Evolutionary conservation across 2,329 filamentous ascomycete genomes (phyloP), one percentile per base, ranked within the genome.

Genomic region (Coniella lustricola): DNA sequence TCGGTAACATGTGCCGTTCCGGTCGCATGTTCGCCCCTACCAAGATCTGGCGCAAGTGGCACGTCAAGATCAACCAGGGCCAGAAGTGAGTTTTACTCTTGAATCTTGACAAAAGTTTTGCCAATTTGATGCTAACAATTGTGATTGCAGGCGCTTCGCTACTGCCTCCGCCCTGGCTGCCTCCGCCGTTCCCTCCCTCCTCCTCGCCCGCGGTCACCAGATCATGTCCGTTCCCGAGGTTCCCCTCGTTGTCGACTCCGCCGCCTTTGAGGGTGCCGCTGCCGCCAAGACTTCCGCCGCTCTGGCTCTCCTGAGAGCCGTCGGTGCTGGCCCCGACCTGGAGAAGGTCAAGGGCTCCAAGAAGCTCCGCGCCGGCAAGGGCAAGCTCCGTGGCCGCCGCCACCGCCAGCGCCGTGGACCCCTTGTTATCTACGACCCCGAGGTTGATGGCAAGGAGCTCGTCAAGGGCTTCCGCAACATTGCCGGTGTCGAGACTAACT

Each of bases 41-140:
- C 77, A 98, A 98, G 86, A 87, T 95, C 79, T 98, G 93, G 94
- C 84, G 93, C 74, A 96, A 95, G 82, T 98, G 93, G 94, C 93
- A 98, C 82, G 82, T 96, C 81, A 97, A 97, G 90, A 83, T 98
- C 84, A 95, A 95, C 83, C 83, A 94, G 75, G 87, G 87, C 74
- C 93, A 98, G 84, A 95, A 93, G 88, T 90, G 71, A 74, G 82
- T 72, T 20, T 48, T 40, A 18, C 44, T n/a, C n/a, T n/a, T n/a
- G n/a, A n/a, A n/a, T n/a, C n/a, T n/a, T n/a, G n/a, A n/a, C n/a
- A n/a, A n/a, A n/a, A n/a, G n/a, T n/a, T n/a, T n/a, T n/a, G n/a
- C n/a, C n/a, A n/a, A 5, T n/a, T 8, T 10, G 25, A 12, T 20
- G 20, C 13, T 13, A 45, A 43, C 16, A 49, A 42, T 25, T 46